These are phyloP conservation scores for Cystobasidium pallidum DNA, from an alignment of 1,284 basidiomycete species.

Conservation along the genomic window DNA sequence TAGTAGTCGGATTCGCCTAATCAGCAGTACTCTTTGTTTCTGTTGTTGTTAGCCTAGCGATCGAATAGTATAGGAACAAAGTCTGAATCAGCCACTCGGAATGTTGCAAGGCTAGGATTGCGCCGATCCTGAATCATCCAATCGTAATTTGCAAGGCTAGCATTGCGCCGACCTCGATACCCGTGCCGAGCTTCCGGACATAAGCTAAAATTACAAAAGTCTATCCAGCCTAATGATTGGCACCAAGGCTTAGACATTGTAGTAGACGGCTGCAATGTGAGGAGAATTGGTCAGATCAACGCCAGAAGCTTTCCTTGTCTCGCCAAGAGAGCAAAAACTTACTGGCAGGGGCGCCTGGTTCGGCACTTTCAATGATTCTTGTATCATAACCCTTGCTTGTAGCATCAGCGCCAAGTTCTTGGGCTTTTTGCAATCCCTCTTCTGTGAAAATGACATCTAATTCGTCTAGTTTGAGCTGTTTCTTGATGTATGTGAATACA, in stretches of 20 bases:
- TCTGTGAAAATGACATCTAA: slow-evolving; percentile 73
- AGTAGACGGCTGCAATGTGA: slow-evolving; percentile 26
- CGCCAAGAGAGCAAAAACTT: neutral
- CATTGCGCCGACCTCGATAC: too few relatives aligned
- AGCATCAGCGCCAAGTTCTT: slow-evolving; percentile 59
- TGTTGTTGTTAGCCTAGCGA: too few relatives aligned
- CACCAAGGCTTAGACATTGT: slow-evolving; percentile 19
- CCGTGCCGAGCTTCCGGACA: too few relatives aligned
- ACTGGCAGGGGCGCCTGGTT: slow-evolving; percentile 77
- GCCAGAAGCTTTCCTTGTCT: neutral
- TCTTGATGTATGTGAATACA: slow-evolving; percentile 79
- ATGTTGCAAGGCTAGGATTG: slow-evolving; percentile 61
- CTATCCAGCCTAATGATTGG: neutral
- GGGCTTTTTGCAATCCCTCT: slow-evolving; percentile 62
- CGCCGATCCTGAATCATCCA: too few relatives aligned
- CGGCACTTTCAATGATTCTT: slow-evolving; percentile 76
- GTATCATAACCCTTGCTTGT: slow-evolving; percentile 66
- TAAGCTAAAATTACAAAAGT: neutral
- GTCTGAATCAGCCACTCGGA: too few relatives aligned
- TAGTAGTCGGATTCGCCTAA: too few relatives aligned
- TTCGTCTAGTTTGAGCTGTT: slow-evolving; percentile 74
- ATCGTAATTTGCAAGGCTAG: too few relatives aligned
- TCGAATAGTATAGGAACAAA: too few relatives aligned
- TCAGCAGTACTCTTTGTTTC: too few relatives aligned
- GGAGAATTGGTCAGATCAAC: neutral